Evolutionary conservation across 257 asterid genomes (phyloP).

Genomic region (Marsdenia floribunda): DNA sequence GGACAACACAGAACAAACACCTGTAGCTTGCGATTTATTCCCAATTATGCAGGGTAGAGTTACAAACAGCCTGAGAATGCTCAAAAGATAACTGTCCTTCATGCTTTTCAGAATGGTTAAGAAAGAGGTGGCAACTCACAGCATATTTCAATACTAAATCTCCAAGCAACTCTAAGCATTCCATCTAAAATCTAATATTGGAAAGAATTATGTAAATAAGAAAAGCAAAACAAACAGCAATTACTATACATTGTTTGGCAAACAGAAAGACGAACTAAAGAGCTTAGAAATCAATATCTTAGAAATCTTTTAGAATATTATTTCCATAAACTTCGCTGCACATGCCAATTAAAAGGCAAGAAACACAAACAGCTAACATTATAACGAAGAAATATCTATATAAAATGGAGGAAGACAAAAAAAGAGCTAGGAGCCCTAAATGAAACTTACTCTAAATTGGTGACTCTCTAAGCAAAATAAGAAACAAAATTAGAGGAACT

Average conservation of each 20-base stretch:
- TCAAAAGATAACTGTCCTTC: slow-evolving; percentile 62
- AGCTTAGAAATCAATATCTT: slow-evolving; percentile 28
- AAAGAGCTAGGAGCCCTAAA: not conserved
- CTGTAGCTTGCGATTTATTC: slow-evolving; percentile 69
- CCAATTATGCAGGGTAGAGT: slow-evolving; percentile 67
- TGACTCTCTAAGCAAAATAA: not conserved
- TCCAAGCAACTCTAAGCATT: slow-evolving; percentile 89
- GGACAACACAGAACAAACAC: slow-evolving; percentile 27
- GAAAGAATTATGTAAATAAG: no score
- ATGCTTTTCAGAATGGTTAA: slow-evolving; percentile 60
- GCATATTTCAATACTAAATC: slow-evolving; percentile 83
- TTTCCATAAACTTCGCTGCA: not conserved
- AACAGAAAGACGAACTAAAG: slow-evolving; percentile 46
- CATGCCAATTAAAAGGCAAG: not conserved
- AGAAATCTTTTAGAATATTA: not conserved
- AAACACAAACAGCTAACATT: not conserved
- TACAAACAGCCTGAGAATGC: slow-evolving; percentile 53
- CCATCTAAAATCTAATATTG: slow-evolving; percentile 79
- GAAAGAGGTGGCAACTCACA: slow-evolving; percentile 71
- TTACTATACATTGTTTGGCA: not conserved
- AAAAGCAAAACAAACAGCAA: slow-evolving; percentile 12
- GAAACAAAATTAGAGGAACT: not conserved
- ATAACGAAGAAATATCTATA: not conserved
- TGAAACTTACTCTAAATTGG: not conserved
- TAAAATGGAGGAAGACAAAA: not conserved